phyloP scores from a whole-genome alignment of 257 asterid species.

The Thymus mandschuricus region DNA sequence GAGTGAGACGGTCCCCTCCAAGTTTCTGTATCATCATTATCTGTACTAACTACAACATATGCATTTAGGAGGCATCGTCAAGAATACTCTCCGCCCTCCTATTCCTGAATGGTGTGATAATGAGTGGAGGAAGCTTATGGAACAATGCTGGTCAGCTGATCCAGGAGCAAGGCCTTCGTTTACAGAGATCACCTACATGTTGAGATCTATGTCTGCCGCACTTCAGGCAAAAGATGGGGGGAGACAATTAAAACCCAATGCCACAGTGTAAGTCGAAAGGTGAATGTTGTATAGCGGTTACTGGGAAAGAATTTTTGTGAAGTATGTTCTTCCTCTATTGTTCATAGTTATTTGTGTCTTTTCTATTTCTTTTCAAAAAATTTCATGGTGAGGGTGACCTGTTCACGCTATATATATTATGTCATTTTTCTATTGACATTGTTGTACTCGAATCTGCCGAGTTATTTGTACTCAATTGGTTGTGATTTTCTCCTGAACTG shows the following conservation, averaged over 20 bases:
- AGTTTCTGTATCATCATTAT: too few relatives aligned
- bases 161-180: slow-evolving; percentile 73
- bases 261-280: slow-evolving; percentile 37
- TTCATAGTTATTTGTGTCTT: slow-evolving; percentile 23
- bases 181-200: slow-evolving; percentile 58
- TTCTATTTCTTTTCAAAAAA: background rate
- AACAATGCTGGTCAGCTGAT: slow-evolving; percentile 67
- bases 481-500: slow-evolving; percentile 18
- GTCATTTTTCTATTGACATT: too few relatives aligned
- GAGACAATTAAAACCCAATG: slow-evolving; percentile 24
- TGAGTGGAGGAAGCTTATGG: slow-evolving; percentile 75
- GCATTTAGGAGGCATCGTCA: slow-evolving; percentile 68
- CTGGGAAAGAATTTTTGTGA: slow-evolving; percentile 41
- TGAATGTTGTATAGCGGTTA: slow-evolving; percentile 27
- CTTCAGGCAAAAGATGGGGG: slow-evolving; percentile 36
- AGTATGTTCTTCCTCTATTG: slow-evolving; percentile 31
- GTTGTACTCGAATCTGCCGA: background rate
- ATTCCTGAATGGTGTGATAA: slow-evolving; percentile 70
- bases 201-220: slow-evolving; percentile 57
- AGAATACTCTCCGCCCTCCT: slow-evolving; percentile 69
- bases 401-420: too few relatives aligned
- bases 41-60: background rate
- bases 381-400: too few relatives aligned
- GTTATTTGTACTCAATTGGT: slow-evolving; percentile 27
- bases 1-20: too few relatives aligned